A percentile compares a stretch with the other conserved stretches of the same genome.
Evolutionary conservation across 23 red algal genomes (phyloP).

Genomic region (Cyanidioschyzon merolae): DNA sequence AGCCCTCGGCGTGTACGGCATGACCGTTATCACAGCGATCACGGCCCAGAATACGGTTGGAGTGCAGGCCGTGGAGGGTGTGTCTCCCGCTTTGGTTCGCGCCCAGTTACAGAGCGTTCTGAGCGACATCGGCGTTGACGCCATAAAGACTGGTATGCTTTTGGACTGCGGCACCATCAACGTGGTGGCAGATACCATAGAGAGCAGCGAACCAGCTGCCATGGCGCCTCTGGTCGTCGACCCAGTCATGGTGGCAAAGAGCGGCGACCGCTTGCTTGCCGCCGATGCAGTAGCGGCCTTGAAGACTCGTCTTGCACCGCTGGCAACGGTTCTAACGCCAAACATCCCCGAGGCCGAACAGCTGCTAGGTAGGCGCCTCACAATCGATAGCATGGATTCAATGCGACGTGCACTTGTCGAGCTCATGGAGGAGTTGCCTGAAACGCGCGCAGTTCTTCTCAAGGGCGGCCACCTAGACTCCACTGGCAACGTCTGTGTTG

Average conservation of each 20-base stretch:
- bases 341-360: constrained; percentile 71
- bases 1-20: constrained; percentile 77
- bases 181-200: constrained; percentile 24
- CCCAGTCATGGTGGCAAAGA: constrained; percentile 63
- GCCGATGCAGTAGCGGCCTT: constrained; percentile 23
- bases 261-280: constrained; percentile 29
- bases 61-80: constrained; percentile 50
- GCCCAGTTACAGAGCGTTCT: constrained; percentile 64
- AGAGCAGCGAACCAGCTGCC: neutral
- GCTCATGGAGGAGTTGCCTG: constrained; percentile 27
- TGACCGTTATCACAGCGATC: constrained; percentile 75
- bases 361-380: constrained; percentile 34
- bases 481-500: constrained; percentile 16
- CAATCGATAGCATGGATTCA: constrained; percentile 12
- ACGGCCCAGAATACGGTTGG: constrained; percentile 93
- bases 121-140: constrained; percentile 41
- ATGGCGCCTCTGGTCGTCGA: constrained; percentile 45
- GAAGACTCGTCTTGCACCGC: constrained; percentile 39
- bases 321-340: constrained; percentile 67
- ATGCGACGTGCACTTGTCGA: constrained; percentile 29
- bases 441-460: constrained; percentile 46
- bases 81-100: constrained; percentile 31
- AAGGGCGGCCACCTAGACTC: constrained; percentile 71
- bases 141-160: constrained; percentile 96
- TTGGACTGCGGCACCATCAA: constrained; percentile 30